Evolutionary conservation across 495 filamentous ascomycete genomes (phyloP), one percentile per base, ranked within the genome.

Genomic region (Talaromyces liani): DNA sequence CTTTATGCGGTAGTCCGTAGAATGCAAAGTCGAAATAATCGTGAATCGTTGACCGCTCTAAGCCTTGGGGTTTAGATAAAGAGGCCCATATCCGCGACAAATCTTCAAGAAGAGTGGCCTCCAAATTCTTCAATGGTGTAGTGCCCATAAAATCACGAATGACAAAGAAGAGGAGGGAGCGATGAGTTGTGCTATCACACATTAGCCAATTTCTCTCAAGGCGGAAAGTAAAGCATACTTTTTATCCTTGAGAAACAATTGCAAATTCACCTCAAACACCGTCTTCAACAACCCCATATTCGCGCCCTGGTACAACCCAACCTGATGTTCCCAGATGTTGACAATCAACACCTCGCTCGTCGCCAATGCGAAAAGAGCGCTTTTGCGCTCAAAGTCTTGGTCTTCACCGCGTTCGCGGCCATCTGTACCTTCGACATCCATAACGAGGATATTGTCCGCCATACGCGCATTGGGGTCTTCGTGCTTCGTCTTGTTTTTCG

Each of bases 11-110:
- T 22, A 98, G 82, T 7, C 94, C 91, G 58, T 91, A 90, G 69
- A 98, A 98, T 66, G 93, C 91, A 73, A 98, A 97, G 75, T 98
- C 94, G 69, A 98, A 98, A 75, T 98, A 98, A 67, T 98, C 93
- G 61, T 91, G 89, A 61, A 97, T 97, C 58, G 84, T 85, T 0
- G 93, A 93, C 63, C 87, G 88, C 68, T 98, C 94, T 45, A 97
- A 79, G 0, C 94, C 95, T 27, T 84, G 71, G 2, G 94, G 94
- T 70, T 98, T 98, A 36, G 91, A 91, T 65, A 98, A 86, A 18
- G 91, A 87, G 3, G 90, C 82, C 94, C 94, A 98, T 58, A 98
- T 91, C 65, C 91, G 87, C 7, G 88, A 87, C 64, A 98, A 80
- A 71, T 98, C 94, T 75, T 93, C 89, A 63, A 96, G 81, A 58